Base-by-base conservation (phyloP, 371 early-diverging fungal genomes). In the Haplosporangium sp. region DNA sequence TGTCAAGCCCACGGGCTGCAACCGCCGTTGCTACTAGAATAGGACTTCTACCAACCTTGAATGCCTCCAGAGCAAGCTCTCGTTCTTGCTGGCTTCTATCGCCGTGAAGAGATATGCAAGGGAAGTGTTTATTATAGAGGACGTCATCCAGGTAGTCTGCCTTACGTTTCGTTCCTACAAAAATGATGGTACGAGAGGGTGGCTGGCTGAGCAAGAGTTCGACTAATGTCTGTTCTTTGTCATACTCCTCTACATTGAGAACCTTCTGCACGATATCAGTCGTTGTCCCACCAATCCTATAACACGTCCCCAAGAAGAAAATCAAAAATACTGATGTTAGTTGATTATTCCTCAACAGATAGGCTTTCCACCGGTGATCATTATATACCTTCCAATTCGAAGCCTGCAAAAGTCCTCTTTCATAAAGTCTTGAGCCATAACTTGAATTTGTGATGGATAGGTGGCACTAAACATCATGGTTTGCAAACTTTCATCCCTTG, bases 391-490 rank as follows among this genome's bases (percentile, higher is more conserved):
- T 75, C 71, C 85, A 39, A 65, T 84, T 63, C 64, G 86, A 67
- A 63, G 79, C 17, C 70, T 65, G 48, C 67, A 83, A 44, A 79
- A 86, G 44, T 88, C 82, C 8, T 86, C 63, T 52, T 86, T 74
- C 67, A 79, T 64, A 53, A 96, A 99, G 84, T 95, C 96, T 39
- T 93, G 89, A 19, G 99, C 99, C 27, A 99, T 88, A 53, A 84
- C 82, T 81, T 95, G 93, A 7, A 99, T 96, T 65, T 92, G 92
- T 82, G 89, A 92, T 42, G 99, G 99, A 94, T 97, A 98, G 0
- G 99, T 99, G 11, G 99, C 99, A 75, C 94, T 93, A 93, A 96
- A 99, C 96, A 99, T 96, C 59, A 98, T 92, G 53, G 98, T 98
- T 83, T 98, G 99, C 63, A 97, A 88, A 63, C 96, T 44, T 50